Evolutionary conservation across 352 stramenopile species (phyloP).

Genomic region (Phytophthora melonis): DNA sequence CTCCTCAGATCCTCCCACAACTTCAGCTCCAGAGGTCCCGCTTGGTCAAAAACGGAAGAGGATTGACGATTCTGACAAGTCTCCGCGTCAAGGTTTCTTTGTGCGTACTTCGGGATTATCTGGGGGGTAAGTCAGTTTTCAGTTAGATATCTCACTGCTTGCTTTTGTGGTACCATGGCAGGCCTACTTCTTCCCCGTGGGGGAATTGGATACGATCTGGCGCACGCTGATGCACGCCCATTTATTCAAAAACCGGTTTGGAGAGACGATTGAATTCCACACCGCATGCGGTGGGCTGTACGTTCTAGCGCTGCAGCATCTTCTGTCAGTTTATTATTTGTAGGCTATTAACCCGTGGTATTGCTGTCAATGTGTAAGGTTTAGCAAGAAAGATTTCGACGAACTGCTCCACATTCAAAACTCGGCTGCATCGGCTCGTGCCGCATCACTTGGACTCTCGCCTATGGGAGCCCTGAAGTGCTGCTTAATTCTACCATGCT

Average conservation of each 20-base stretch:
- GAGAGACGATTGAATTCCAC: slow-evolving; percentile 73
- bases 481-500: slow-evolving; percentile 72
- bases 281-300: slow-evolving; percentile 62
- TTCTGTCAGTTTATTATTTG: neutral
- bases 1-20: slow-evolving; percentile 29
- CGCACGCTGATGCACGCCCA: slow-evolving; percentile 70
- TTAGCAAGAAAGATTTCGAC: slow-evolving; percentile 75
- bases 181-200: slow-evolving; percentile 67
- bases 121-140: neutral
- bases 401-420: slow-evolving; percentile 81
- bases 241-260: slow-evolving; percentile 66
- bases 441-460: slow-evolving; percentile 45
- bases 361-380: slow-evolving; percentile 41
- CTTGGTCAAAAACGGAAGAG: slow-evolving; percentile 47
- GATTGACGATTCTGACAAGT: slow-evolving; percentile 10
- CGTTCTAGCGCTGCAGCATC: slow-evolving; percentile 15
- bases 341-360: neutral
- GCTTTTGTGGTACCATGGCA: slow-evolving; percentile 5
- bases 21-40: slow-evolving; percentile 4
- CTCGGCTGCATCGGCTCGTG: slow-evolving; percentile 45
- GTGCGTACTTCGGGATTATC: slow-evolving; percentile 24
- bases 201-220: slow-evolving; percentile 70
- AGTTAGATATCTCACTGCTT: neutral
- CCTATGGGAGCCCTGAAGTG: slow-evolving; percentile 65
- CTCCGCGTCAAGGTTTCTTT: slow-evolving; percentile 41